Evolutionary conservation across 192 early-diverging fungal species (phyloP), one percentile per base, ranked within the genome.

Genomic region (Coemansia sp.): DNA sequence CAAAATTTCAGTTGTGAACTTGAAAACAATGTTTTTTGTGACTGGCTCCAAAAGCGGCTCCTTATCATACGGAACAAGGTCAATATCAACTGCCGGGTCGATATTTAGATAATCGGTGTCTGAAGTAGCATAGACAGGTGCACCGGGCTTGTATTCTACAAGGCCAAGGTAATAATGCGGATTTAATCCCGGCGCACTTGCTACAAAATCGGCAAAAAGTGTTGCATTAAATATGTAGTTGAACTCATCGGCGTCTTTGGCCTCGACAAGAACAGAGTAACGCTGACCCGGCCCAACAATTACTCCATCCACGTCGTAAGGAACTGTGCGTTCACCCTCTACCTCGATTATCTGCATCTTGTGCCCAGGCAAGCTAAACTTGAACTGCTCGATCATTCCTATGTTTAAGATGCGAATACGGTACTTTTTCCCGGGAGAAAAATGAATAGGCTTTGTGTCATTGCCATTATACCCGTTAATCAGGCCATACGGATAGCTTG

Each of bases 391-490:
- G 65, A 92, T 69, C 16, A 85, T 86, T 56, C 86, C 86, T 85
- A 90, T 92, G 71, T 87, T 89, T 64, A 96, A 85, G 44, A 96
- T 57, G 15, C 93, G 89, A 64, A 96, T 78, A 64, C 91, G 88
- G 75, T 94, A 94, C 13, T 86, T 92, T 75, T 89, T 93, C 40
- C 90, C 90, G 12, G 92, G 87, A n/a, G 77, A 72, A 71, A 96
- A 91, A 43, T 66, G 47, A 64, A 92, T 73, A 15, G 70, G 63
- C 43, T 75, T 74, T 13, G 81, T 69, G 26, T 80, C 56, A 11
- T 64, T 64, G 13, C 61, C 77, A 47, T 61, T 69, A 13, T 63
- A n/a, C 16, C 90, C 86, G 70, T 91, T 91, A 23, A 93, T 89
- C 63, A 92, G 73, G 16, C 79, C 88, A n/a, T 42, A 66, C 39